phyloP scores from a whole-genome alignment of 768 basidiomycete species.

The Favolaschia claudopus region DNA sequence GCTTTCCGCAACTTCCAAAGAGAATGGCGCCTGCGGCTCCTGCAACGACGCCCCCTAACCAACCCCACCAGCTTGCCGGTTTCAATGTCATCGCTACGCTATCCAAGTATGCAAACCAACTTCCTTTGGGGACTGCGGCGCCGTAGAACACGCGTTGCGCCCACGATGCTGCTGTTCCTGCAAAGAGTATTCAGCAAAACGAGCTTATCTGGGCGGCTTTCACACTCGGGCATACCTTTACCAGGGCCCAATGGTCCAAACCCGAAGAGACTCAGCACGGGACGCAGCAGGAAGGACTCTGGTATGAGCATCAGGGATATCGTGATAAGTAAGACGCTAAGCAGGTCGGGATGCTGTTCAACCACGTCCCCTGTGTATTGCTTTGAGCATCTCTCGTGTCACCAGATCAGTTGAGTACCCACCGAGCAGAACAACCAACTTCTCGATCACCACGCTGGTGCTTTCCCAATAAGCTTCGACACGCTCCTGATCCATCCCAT shows the following conservation, averaged over 20 bases:
- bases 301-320: conserved; percentile 37
- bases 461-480: conserved; percentile 28
- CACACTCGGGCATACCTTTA: conserved; percentile 37
- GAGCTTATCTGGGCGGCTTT: not conserved
- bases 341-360: conserved; percentile 44
- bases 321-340: conserved; percentile 32
- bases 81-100: conserved; percentile 3
- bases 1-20: too few species aligned
- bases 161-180: conserved; percentile 47
- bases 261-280: conserved; percentile 41
- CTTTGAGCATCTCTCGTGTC: too few species aligned
- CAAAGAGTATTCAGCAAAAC: not conserved
- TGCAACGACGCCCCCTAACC: not conserved
- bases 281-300: conserved; percentile 38
- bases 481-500: conserved; percentile 33
- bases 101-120: conserved; percentile 39
- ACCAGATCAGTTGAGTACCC: not conserved
- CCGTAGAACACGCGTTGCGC: conserved; percentile 45
- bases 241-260: conserved; percentile 42
- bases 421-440: conserved; percentile 35
- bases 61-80: conserved; percentile 2
- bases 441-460: conserved; percentile 28
- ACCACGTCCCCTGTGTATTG: conserved; percentile 39
- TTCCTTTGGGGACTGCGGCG: conserved; percentile 35
- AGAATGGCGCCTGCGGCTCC: too few species aligned